Conservation (phyloP, 2,329 filamentous ascomycete species). For the Ceratocystis cubensis region DNA sequence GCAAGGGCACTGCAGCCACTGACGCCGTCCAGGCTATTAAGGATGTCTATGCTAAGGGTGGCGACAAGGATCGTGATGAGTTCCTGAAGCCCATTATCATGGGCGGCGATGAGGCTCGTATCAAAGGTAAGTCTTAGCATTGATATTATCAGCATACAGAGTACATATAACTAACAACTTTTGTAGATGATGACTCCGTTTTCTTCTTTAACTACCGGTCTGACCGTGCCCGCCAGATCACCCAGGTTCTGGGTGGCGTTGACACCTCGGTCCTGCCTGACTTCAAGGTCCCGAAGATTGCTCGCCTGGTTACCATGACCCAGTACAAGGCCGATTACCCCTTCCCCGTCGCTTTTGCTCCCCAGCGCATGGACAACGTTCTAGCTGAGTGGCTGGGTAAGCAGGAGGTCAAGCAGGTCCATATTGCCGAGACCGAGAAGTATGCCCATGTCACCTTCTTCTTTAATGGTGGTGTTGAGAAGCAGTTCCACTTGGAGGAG, state of each 20-base stretch:
- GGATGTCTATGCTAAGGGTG: slow-evolving; percentile 69
- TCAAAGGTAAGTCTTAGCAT: slow-evolving; percentile 51
- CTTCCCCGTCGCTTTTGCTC: slow-evolving; percentile 83
- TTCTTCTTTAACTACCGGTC: slow-evolving; percentile 99
- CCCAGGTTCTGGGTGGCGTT: slow-evolving; percentile 80
- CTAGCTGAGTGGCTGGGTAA: slow-evolving; percentile 91
- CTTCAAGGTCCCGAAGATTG: slow-evolving; percentile 87
- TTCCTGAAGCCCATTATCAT: slow-evolving; percentile 97
- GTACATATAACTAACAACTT: slow-evolving; percentile 19
- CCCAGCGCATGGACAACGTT: slow-evolving; percentile 96
- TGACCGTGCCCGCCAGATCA: slow-evolving; percentile 91
- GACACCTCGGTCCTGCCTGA: slow-evolving; percentile 84
- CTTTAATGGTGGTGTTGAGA: slow-evolving; percentile 98
- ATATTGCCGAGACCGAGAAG: slow-evolving; percentile 97
- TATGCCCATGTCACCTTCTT: slow-evolving; percentile 99
- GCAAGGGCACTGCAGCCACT: slow-evolving; percentile 72
- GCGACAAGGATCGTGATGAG: slow-evolving; percentile 68
- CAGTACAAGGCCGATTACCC: slow-evolving; percentile 93
- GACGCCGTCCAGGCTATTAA: slow-evolving; percentile 81
- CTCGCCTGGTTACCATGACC: slow-evolving; percentile 83
- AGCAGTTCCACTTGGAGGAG: slow-evolving; percentile 82
- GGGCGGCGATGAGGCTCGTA: slow-evolving; percentile 69
- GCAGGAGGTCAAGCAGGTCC: slow-evolving; percentile 81
- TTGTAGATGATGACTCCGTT: slow-evolving; percentile 70
- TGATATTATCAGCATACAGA: not conserved